These are phyloP conservation scores for Wickerhamomyces bisporus DNA, from an alignment of 805 yeast genomes.

Conservation along the genomic window DNA sequence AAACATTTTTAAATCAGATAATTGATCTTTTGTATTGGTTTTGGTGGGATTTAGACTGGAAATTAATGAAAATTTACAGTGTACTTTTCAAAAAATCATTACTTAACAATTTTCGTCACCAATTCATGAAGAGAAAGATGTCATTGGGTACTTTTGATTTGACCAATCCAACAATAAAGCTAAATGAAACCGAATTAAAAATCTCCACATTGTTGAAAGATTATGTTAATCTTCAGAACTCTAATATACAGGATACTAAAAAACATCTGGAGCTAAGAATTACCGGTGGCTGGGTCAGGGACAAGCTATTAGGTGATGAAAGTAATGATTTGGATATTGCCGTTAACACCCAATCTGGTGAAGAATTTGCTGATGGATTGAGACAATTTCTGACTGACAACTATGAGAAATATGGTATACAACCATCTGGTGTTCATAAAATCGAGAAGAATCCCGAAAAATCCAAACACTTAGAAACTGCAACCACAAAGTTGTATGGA, in stretches of 20 bases:
- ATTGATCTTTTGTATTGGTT: too few relatives aligned
- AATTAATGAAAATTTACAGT: too few relatives aligned
- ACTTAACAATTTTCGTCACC: too few relatives aligned
- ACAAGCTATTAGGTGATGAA: slow-evolving; percentile 74
- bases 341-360: slow-evolving; percentile 78
- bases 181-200: slow-evolving; percentile 38
- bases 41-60: too few relatives aligned
- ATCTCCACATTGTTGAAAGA: slow-evolving; percentile 36
- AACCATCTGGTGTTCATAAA: slow-evolving; percentile 54
- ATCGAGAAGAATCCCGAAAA: slow-evolving; percentile 93
- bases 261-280: slow-evolving; percentile 57
- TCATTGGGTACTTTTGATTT: slow-evolving; percentile 7
- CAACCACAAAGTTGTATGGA: slow-evolving; percentile 81
- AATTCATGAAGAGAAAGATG: slow-evolving; percentile 13
- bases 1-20: too few relatives aligned
- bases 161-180: slow-evolving; percentile 20
- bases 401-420: slow-evolving; percentile 26
- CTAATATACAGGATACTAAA: slow-evolving; percentile 1
- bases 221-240: slow-evolving; percentile 25
- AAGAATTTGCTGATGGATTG: slow-evolving; percentile 69
- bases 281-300: slow-evolving; percentile 99
- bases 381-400: slow-evolving; percentile 41
- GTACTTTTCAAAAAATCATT: too few relatives aligned
- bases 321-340: slow-evolving; percentile 93
- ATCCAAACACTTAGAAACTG: slow-evolving; percentile 94